Evolutionary conservation across 768 basidiomycete genomes (phyloP), one percentile per base, ranked within the genome.

Genomic region (Lentinula boryana): DNA sequence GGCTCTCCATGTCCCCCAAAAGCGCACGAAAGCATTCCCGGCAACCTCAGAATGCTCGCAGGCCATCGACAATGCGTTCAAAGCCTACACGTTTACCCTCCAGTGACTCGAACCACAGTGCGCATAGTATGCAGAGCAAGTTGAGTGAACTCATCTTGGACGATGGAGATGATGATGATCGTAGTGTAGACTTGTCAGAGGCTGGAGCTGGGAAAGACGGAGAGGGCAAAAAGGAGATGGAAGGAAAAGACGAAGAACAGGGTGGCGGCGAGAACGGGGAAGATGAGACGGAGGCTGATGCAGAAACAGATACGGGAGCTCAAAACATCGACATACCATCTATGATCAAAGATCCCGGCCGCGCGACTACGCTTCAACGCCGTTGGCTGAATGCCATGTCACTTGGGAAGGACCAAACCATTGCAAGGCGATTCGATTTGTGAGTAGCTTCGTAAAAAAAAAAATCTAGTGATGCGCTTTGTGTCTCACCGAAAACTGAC

Each of bases 371-470:
- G 18, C 71, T 87, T 61, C 87, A 96, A 72, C 80, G 88, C 51
- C 80, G 84, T 57, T 96, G 94, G 93, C 75, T 97, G 58, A 80
- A 85, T n/a, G 89, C 87, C n/a, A 97, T 98, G 86, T 88, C 88
- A 2, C 86, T 90, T 33, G 88, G 87, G 1, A 92, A 90, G 71
- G 88, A 91, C 53, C 80, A 84, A 54, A 69, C 77, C 15, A 80
- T 92, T 53, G 84, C 83, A 4, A 82, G 80, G 66, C 83, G 88
- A 46, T 98, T 97, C 69, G 87, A 92, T 64, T 74, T 85, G 92
- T 95, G 60, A 67, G 89, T 71, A 6, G 23, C 7, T 52, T n/a
- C 4, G 27, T 4, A 27, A 3, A 27, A 3, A 27, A 27, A 27
- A 27, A 27, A 27, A 27, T 27, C 27, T n/a, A n/a, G n/a, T n/a